Evolutionary conservation across 345 rosid species (phyloP), one percentile per base, ranked within the genome.

Genomic region (Clarkia xantiana): DNA sequence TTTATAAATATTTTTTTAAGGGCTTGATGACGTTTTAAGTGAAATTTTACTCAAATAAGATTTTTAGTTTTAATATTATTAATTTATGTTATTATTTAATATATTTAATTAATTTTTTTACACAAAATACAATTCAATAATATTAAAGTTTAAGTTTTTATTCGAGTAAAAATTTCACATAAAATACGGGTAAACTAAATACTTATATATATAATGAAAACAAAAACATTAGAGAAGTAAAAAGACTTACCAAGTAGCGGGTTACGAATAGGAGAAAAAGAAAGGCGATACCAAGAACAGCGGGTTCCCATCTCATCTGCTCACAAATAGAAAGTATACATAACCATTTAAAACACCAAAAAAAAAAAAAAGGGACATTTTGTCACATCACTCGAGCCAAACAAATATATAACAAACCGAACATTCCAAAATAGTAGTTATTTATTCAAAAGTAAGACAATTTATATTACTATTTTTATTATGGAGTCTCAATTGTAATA

Each of bases 241-340:
- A 47, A 47, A 18, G 23, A 42, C 69, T 73, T 58, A 89, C 97
- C 64, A 89, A 10, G 53, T 54, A 76, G 40, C 90, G 74, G 60
- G 90, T 66, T 60, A 75, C 46, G 41, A 78, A 83, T 11, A 89
- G 90, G 55, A 89, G 85, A 14, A 18, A 10, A 17, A 89, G 87
- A 69, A 82, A 85, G 63, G 62, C 16, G 14, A 77, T 12, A 4
- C 94, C 95, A 1, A 84, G 69, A n/a, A 85, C 44, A 20, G 79
- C 77, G 54, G 79, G 74, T 49, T 82, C 69, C 97, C 97, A 89
- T 20, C 45, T 71, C 90, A 77, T 78, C 97, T 89, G 87, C 67
- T 65, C 38, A 11, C 12, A 19, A 41, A 16, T 14, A 52, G 25
- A 22, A 17, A 25, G 23, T n/a, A n/a, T n/a, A n/a, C n/a, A n/a